Base-by-base conservation (phyloP, 2,329 filamentous ascomycete genomes). In the Sclerotinia minor region DNA sequence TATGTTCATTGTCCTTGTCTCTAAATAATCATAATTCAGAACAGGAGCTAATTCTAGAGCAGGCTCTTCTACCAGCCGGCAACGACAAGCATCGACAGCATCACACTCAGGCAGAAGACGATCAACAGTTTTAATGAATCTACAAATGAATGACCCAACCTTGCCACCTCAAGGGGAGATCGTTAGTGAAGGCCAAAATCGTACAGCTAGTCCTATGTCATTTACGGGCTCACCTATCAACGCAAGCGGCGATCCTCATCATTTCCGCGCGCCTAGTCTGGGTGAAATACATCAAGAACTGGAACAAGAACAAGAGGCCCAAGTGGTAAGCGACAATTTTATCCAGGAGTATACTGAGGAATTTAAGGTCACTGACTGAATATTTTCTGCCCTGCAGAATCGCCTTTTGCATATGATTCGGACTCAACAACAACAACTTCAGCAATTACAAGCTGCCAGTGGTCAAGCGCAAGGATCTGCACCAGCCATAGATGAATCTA, bases 211-310 rank as follows among this genome's bases (percentile, higher is more conserved):
- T 72, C 81, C 82, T 53, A 81, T 81, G 68, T 79, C 80, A n/a
- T 71, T 84, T 5, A 78, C 83, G 68, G 75, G 80, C 67, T 85
- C 84, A 13, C 82, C 84, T 9, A 77, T 81, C 63, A 73, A 71
- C 49, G 53, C 70, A 9, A 73, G 67, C 52, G 76, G 79, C 45
- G 86, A 88, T 72, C 85, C 87, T 21, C 84, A 87, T 72, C 89
- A 91, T 74, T 85, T 87, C 72, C 83, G 90, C 60, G 80, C 88
- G 0, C 89, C 89, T 2, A 92, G 90, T 76, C 78, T 93, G 70
- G 90, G 90, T 24, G 90, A 92, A 78, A 84, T 93, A 53, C 90
- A 93, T 73, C 90, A 93, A 76, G 89, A 92, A 78, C 82, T 93
- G 1, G 90, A 93, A 77, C 89, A 88, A 65, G 90, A 93, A 79